A percentile compares a stretch with the other conserved stretches of the same genome.
Conservation (phyloP, 2,329 filamentous ascomycete genomes). For the Hymenoscyphus repandus region DNA sequence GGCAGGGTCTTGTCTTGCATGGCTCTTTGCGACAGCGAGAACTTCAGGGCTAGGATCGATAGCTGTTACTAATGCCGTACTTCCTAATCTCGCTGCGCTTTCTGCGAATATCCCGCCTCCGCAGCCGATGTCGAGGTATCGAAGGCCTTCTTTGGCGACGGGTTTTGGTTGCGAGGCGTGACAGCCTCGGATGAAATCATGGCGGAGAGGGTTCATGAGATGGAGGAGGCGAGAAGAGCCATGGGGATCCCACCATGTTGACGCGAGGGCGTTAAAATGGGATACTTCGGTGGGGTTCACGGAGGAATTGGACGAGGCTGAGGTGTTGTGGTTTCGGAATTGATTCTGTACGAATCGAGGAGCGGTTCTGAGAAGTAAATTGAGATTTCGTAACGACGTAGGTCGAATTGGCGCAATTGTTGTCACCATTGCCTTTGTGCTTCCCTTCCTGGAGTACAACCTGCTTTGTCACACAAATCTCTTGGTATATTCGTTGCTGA, state of each 20-base stretch:
- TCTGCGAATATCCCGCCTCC: conserved; percentile 97
- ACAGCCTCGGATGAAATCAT: conserved; percentile 81
- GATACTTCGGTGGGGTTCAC: conserved; percentile 86
- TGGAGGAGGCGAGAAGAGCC: conserved; percentile 89
- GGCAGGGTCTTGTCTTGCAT: conserved; percentile 68
- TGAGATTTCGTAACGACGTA: conserved; percentile 28
- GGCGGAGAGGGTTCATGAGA: conserved; percentile 95
- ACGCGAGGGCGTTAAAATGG: conserved; percentile 91
- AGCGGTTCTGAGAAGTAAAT: conserved; percentile 28
- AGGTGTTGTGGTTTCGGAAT: conserved; percentile 26
- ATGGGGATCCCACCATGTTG: conserved; percentile 95
- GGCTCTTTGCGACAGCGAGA: conserved; percentile 67
- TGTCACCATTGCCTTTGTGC: conserved; percentile 5
- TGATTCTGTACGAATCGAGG: conserved; percentile 28
- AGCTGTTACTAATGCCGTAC: conserved; percentile 61
- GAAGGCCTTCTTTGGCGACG: conserved; percentile 41
- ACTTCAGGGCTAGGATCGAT: conserved; percentile 75
- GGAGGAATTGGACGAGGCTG: conserved; percentile 46
- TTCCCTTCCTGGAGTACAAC: neutral
- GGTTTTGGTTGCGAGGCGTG: conserved; percentile 48
- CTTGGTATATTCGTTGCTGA: neutral
- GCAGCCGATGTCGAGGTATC: conserved; percentile 88
- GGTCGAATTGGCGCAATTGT: conserved; percentile 17
- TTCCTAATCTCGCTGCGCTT: conserved; percentile 64
- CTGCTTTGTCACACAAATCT: neutral